Base-by-base conservation (phyloP, 2,329 filamentous ascomycete genomes). In the Cadophora gregata region DNA sequence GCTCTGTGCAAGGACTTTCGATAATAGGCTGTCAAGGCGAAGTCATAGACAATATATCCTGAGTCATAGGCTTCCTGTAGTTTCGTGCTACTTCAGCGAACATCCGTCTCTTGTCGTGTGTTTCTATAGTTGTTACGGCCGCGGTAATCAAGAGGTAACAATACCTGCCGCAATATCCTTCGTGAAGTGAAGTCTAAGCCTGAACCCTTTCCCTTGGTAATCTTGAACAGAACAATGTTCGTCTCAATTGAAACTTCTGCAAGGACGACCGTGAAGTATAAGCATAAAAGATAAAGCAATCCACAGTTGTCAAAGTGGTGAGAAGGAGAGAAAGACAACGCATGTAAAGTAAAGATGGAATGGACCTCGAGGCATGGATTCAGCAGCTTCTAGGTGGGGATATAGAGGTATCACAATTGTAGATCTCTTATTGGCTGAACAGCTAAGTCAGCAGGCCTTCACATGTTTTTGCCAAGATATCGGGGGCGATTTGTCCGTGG, bases 381-480 rank as follows among this genome's bases (percentile, higher is more conserved):
- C 31, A 38, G 33, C 56, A 59, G 56, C 58, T 45, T n/a, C 38
- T 7, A 45, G 27, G 38, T 45, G 58, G 58, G 56, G 36, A 45
- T 42, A 24, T 29, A 38, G 19, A n/a, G 38, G 27, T 47, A 59
- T 14, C 36, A 47, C 58, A 60, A 60, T 42, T 38, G 9, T 10
- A 19, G 55, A 6, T 14, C 58, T 31, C 58, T 47, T 25, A 60
- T 60, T 60, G 58, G 58, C 9, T 25, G 10, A 27, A 45, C 1
- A 21, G 56, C 6, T 36, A 42, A 59, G 56, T 59, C 58, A 60
- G 38, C 58, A 60, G 58, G 36, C 38, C 42, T 60, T 60, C 58
- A 60, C 58, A 60, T 60, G 58, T 45, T 47, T 38, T 10, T 60
- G 36, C 58, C 56, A 59, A 59, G 56, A 45, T 19, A 59, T 47